phyloP scores from a whole-genome alignment of 305 asterid genomes.

The Rubia peregrina region DNA sequence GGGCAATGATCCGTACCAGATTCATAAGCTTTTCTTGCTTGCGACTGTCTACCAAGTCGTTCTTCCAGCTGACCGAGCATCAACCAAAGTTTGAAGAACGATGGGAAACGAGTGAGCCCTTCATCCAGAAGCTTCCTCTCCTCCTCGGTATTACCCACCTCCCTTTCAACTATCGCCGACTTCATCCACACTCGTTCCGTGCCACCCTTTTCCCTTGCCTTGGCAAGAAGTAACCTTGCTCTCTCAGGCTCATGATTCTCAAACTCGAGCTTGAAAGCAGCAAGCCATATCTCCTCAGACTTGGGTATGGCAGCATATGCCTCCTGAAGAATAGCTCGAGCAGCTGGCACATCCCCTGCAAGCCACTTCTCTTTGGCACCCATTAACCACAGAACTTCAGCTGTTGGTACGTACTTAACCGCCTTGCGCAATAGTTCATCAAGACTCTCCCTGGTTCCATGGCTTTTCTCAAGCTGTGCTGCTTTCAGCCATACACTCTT shows the following conservation, averaged over 20 bases:
- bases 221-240: slow-evolving; percentile 80
- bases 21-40: slow-evolving; percentile 61
- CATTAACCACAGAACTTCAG: slow-evolving; percentile 88
- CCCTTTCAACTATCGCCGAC: slow-evolving; percentile 89
- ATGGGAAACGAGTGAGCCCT: slow-evolving; percentile 66
- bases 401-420: slow-evolving; percentile 80
- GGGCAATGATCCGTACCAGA: slow-evolving; percentile 64
- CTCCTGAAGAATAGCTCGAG: slow-evolving; percentile 80
- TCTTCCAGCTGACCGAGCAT: slow-evolving; percentile 94
- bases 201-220: slow-evolving; percentile 89
- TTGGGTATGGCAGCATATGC: slow-evolving; percentile 91
- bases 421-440: slow-evolving; percentile 83
- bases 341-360: slow-evolving; percentile 93
- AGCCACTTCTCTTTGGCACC: slow-evolving; percentile 99
- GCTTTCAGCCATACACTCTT: slow-evolving; percentile 98
- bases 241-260: slow-evolving; percentile 92
- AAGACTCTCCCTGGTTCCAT: slow-evolving; percentile 75
- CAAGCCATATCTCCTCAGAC: slow-evolving; percentile 95
- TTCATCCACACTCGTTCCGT: slow-evolving; percentile 96
- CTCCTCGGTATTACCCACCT: slow-evolving; percentile 60
- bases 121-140: slow-evolving; percentile 74
- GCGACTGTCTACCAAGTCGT: slow-evolving; percentile 48
- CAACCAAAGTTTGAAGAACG: slow-evolving; percentile 79
- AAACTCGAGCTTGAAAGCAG: slow-evolving; percentile 95
- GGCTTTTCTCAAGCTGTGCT: slow-evolving; percentile 95